phyloP scores from a whole-genome alignment of 2,329 filamentous ascomycete genomes.

The Aureobasidium zeae region DNA sequence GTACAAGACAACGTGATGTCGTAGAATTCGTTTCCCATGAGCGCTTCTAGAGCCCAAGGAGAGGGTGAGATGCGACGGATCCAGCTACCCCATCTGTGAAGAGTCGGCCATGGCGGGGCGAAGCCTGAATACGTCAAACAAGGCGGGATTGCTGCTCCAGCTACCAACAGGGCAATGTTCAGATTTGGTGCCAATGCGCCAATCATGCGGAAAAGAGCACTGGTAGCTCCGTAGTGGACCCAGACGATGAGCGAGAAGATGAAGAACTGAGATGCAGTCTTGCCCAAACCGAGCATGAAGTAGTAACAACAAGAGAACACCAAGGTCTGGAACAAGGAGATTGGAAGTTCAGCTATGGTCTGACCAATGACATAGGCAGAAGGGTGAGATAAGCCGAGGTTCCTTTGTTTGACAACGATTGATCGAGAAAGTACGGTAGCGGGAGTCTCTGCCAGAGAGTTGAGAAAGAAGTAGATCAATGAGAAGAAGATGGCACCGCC shows the following conservation, averaged over 20 bases:
- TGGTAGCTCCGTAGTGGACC: conserved; percentile 11
- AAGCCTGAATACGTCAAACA: conserved; percentile 54
- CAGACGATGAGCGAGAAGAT: conserved; percentile 13
- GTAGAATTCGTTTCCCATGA: conserved; percentile 64
- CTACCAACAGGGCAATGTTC: conserved; percentile 15
- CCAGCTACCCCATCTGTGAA: conserved; percentile 60
- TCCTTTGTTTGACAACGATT: conserved; percentile 40
- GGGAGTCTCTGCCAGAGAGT: conserved; percentile 51
- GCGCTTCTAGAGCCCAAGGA: conserved; percentile 58
- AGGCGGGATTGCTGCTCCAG: conserved; percentile 16
- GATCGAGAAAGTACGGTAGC: conserved; percentile 45
- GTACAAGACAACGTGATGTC: conserved; percentile 46
- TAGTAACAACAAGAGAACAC: conserved; percentile 52
- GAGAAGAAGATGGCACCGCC: conserved; percentile 45
- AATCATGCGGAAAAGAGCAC: conserved; percentile 15
- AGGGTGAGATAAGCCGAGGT: conserved; percentile 34
- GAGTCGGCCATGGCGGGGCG: conserved; percentile 44
- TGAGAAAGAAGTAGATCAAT: conserved; percentile 51
- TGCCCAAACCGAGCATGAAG: conserved; percentile 50
- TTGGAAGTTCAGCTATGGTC: conserved; percentile 22
- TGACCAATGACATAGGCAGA: conserved; percentile 45
- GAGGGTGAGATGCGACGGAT: conserved; percentile 45
- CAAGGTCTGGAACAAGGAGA: conserved; percentile 9
- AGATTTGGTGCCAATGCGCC: conserved; percentile 14
- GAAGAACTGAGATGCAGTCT: conserved; percentile 15